phyloP scores from a whole-genome alignment of 2,329 filamentous ascomycete species.

The Leptographium lundbergii region DNA sequence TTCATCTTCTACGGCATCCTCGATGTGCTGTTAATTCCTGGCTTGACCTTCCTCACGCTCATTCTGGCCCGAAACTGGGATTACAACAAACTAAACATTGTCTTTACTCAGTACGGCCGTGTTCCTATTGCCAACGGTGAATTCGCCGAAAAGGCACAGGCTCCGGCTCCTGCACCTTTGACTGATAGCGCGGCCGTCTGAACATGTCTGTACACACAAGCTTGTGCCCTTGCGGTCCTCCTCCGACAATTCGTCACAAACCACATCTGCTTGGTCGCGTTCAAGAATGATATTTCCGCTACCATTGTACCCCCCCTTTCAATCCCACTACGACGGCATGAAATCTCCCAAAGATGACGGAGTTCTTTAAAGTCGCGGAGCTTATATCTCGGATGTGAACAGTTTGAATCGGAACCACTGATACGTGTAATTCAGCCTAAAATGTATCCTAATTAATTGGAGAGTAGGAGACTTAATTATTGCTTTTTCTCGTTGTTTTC shows the following conservation, averaged over 20 bases:
- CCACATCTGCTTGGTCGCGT: background rate
- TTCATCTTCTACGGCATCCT: constrained; percentile 42
- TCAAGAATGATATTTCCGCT: background rate
- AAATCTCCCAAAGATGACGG: background rate
- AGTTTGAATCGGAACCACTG: background rate
- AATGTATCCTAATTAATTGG: background rate
- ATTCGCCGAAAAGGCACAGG: constrained; percentile 31
- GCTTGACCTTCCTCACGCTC: constrained; percentile 28
- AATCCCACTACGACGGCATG: background rate
- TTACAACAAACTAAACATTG: constrained; percentile 35
- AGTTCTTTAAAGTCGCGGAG: background rate
- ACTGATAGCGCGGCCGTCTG: constrained; percentile 11
- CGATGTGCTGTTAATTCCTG: constrained; percentile 35
- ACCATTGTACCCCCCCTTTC: background rate
- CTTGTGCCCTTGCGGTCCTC: background rate
- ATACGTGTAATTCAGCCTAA: background rate
- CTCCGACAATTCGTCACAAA: background rate
- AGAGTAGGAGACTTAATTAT: background rate
- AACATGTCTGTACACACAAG: background rate
- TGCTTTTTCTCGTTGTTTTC: too few species aligned
- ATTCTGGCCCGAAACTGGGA: constrained; percentile 35
- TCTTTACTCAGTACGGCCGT: constrained; percentile 43
- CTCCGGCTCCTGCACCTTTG: constrained; percentile 9
- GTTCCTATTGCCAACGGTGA: constrained; percentile 24
- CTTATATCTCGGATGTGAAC: background rate